Conservation (phyloP, 2,329 filamentous ascomycete genomes). For the Ceratocystis papillata region DNA sequence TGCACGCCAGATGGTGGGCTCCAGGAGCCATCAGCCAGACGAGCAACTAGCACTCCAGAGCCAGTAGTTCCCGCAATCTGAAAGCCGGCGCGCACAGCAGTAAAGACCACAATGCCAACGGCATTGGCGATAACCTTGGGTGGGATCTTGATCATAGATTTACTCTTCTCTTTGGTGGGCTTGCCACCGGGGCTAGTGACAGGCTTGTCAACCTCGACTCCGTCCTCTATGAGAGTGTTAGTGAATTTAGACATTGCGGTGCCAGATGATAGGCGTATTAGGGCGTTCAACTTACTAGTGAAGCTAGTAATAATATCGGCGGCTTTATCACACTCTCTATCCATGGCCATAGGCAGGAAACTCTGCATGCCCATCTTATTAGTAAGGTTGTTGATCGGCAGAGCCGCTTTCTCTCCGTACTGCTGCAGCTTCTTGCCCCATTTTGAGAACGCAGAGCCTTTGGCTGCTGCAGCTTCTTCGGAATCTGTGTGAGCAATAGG, state of each 20-base stretch:
- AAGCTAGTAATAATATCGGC: constrained; percentile 74
- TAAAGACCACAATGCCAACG: constrained; percentile 61
- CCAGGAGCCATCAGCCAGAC: constrained; percentile 57
- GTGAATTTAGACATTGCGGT: not conserved
- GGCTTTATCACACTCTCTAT: constrained; percentile 85
- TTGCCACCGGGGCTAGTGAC: constrained; percentile 28
- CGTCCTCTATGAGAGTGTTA: constrained; percentile 31
- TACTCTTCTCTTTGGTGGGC: constrained; percentile 35
- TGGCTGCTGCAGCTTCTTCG: constrained; percentile 3
- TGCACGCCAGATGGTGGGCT: constrained; percentile 73
- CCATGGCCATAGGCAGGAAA: constrained; percentile 75
- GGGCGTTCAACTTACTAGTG: constrained; percentile 52
- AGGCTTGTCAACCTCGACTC: constrained; percentile 42
- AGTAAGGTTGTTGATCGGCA: constrained; percentile 66
- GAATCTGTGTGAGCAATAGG: constrained; percentile 1
- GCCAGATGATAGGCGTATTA: not conserved
- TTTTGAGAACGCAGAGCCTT: constrained; percentile 14
- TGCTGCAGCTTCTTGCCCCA: constrained; percentile 24
- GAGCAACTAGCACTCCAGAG: constrained; percentile 53
- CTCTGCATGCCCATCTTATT: constrained; percentile 75
- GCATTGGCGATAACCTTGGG: constrained; percentile 52
- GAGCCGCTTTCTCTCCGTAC: constrained; percentile 23
- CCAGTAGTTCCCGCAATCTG: constrained; percentile 57
- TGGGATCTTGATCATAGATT: constrained; percentile 44
- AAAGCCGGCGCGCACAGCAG: constrained; percentile 55